phyloP scores from a whole-genome alignment of 345 rosid species.

The Eutrema heterophyllum region DNA sequence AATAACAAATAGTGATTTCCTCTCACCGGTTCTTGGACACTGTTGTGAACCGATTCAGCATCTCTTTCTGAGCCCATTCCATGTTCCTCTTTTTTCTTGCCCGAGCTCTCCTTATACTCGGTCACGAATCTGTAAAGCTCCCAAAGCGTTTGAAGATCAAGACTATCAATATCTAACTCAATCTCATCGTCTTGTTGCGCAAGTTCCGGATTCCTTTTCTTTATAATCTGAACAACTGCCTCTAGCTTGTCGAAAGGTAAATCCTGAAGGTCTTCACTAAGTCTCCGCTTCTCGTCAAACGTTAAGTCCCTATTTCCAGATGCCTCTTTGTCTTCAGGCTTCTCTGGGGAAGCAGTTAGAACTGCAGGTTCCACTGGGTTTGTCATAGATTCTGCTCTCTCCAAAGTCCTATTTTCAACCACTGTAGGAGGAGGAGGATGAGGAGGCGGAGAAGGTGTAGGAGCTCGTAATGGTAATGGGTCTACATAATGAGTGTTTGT shows the following conservation, averaged over 20 bases:
- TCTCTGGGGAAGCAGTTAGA: constrained; percentile 28
- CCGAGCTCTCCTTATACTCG: constrained; percentile 39
- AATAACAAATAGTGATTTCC: constrained; percentile 5
- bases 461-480: constrained; percentile 24
- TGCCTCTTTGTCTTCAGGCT: constrained; percentile 36
- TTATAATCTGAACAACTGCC: constrained; percentile 72
- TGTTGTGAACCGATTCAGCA: constrained; percentile 35
- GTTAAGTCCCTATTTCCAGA: constrained; percentile 58
- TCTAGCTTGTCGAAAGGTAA: constrained; percentile 80
- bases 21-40: constrained; percentile 43
- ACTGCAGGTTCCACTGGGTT: constrained; percentile 35
- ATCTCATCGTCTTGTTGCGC: constrained; percentile 80
- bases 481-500: constrained; percentile 9
- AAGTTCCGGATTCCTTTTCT: constrained; percentile 64
- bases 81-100: constrained; percentile 43
- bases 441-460: constrained; percentile 19
- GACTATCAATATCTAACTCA: constrained; percentile 82
- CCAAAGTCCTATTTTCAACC: constrained; percentile 32
- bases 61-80: constrained; percentile 31
- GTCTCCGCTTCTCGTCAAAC: constrained; percentile 75
- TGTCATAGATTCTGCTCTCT: constrained; percentile 44
- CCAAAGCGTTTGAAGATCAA: constrained; percentile 85
- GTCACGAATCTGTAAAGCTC: constrained; percentile 66
- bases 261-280: constrained; percentile 61
- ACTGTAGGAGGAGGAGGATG: constrained; percentile 9